Evolutionary conservation across 148 eudicot species (phyloP), one percentile per base, ranked within the genome.

Genomic region (Chenopodium berlandieri): DNA sequence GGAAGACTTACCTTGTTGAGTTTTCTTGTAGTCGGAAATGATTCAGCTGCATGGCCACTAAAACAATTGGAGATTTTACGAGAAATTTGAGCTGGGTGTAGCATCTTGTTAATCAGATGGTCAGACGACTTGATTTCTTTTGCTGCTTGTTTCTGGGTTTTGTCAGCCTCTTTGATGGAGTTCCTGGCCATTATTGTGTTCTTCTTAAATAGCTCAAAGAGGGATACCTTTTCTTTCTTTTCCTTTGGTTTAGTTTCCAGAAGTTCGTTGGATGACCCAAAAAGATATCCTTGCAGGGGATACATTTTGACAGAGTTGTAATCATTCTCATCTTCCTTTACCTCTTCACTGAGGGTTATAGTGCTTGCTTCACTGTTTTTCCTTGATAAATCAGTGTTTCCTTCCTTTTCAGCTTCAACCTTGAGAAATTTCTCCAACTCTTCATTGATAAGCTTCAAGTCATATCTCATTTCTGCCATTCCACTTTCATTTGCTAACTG

Each of bases 281-380:
- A 85, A 77, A 91, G 91, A 85, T 90, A 92, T 48, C 85, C 91
- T 84, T 89, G 91, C 58, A 92, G 89, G 52, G 97, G 97, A 77
- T 84, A 87, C 46, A 81, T 65, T 76, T 86, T 44, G 20, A 56
- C 81, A 17, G 75, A 62, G 27, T 77, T 85, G 77, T 81, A 71
- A 19, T 83, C 77, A 71, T 70, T 82, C 77, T 31, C 68, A 70
- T 67, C 85, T 47, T 84, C 90, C 48, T 88, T 69, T 54, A 84
- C 81, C 78, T 88, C 85, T 66, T 77, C 85, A 76, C 79, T 71
- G 67, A 88, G 79, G 71, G 88, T 88, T 30, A 87, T 85, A 22
- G 83, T 83, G 77, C 91, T 91, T 48, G 80, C 90, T 14, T 84
- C 74, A 77, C 90, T 89, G 76, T 88, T 86, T 80, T 90, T 87